These are phyloP conservation scores for Magnusiomyces tetraspermus DNA, from an alignment of 1,139 yeast species.

Conservation along the genomic window DNA sequence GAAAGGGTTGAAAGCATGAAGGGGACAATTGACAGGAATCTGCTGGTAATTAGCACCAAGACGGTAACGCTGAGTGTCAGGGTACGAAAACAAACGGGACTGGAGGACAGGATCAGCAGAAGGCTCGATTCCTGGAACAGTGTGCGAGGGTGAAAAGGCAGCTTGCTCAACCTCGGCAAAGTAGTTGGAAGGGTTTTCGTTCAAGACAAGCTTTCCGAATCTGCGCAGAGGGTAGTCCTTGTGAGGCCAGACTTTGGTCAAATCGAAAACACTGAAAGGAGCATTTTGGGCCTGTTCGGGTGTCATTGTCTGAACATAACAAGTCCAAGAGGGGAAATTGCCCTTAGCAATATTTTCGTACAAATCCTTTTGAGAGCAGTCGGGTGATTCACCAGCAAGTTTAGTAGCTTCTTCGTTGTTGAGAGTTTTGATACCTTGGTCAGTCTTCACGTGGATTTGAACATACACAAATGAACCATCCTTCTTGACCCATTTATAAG, in stretches of 20 bases:
- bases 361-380: conserved; percentile 49
- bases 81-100: conserved; percentile 73
- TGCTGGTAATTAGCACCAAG: conserved; percentile 63
- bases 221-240: conserved; percentile 63
- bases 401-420: conserved; percentile 49
- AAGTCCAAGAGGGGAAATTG: conserved; percentile 55
- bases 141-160: conserved; percentile 75
- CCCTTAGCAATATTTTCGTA: conserved; percentile 50
- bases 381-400: conserved; percentile 53
- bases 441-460: conserved; percentile 54
- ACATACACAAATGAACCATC: conserved; percentile 58
- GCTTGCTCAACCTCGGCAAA: conserved; percentile 78
- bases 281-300: conserved; percentile 55
- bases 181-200: conserved; percentile 67
- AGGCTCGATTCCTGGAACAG: conserved; percentile 77
- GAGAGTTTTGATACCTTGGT: conserved; percentile 53
- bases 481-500: conserved; percentile 59
- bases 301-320: conserved; percentile 64
- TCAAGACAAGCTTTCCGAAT: conserved; percentile 60
- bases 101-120: conserved; percentile 84
- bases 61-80: conserved; percentile 69
- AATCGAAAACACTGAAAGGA: conserved; percentile 49
- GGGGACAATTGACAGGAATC: conserved; percentile 60
- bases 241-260: conserved; percentile 78
- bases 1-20: conserved; percentile 31